Evolutionary conservation across 768 basidiomycete genomes (phyloP).

Genomic region (Agrocybe praecox): DNA sequence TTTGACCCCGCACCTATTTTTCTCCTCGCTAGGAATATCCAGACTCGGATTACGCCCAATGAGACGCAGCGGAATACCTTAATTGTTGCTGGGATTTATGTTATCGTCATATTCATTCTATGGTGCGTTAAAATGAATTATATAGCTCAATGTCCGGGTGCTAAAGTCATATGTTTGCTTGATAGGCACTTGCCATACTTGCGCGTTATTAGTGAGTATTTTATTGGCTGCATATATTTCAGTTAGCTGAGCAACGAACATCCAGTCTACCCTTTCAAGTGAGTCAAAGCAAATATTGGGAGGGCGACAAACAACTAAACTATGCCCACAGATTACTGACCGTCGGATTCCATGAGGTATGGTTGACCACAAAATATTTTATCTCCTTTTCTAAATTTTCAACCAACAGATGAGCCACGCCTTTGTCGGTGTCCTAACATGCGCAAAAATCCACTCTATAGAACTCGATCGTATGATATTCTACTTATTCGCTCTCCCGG

Average conservation of each 20-base stretch:
- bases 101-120: slow-evolving; percentile 75
- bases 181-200: slow-evolving; percentile 78
- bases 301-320: not conserved
- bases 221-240: not conserved
- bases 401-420: slow-evolving; percentile 81
- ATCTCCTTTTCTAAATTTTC: too few relatives aligned
- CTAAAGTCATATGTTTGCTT: not conserved
- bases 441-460: slow-evolving; percentile 84
- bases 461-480: slow-evolving; percentile 77
- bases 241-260: not conserved
- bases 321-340: slow-evolving; percentile 61
- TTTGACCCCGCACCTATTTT: slow-evolving; percentile 16
- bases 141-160: not conserved
- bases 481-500: not conserved
- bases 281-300: slow-evolving; percentile 26
- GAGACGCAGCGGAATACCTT: slow-evolving; percentile 74
- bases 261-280: slow-evolving; percentile 92
- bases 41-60: slow-evolving; percentile 59
- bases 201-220: slow-evolving; percentile 66
- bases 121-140: slow-evolving; percentile 54
- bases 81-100: slow-evolving; percentile 78
- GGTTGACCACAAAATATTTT: slow-evolving; percentile 6
- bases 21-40: slow-evolving; percentile 40
- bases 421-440: slow-evolving; percentile 76
- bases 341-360: slow-evolving; percentile 87